phyloP scores from a whole-genome alignment of 1,284 basidiomycete species.

The Mycena sp. region DNA sequence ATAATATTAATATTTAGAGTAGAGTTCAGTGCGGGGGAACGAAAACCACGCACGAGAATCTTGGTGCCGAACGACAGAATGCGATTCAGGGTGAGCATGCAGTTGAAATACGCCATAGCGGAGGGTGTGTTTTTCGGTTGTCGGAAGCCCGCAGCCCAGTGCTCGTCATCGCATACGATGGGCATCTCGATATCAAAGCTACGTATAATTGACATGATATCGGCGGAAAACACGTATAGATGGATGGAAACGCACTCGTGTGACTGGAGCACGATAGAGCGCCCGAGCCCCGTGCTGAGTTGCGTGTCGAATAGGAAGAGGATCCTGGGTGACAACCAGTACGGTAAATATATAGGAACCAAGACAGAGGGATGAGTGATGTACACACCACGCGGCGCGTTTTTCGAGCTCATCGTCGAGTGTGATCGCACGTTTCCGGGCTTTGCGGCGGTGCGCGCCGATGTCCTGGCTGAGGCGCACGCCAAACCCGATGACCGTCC shows the following conservation, averaged over 20 bases:
- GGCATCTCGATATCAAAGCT: conserved; percentile 65
- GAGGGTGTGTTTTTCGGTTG: conserved; percentile 52
- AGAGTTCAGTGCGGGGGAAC: background rate
- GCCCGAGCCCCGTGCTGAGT: conserved; percentile 57
- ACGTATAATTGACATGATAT: background rate
- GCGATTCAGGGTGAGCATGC: conserved; percentile 55
- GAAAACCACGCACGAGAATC: conserved; percentile 11
- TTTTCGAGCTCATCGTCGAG: conserved; percentile 59
- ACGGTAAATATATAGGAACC: background rate
- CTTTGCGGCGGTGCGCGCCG: conserved; percentile 44
- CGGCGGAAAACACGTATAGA: background rate
- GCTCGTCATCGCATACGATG: conserved; percentile 63
- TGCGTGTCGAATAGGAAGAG: conserved; percentile 47
- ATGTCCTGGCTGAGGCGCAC: conserved; percentile 53
- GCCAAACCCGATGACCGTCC: conserved; percentile 56
- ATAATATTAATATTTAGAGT: background rate
- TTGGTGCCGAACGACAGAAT: conserved; percentile 47
- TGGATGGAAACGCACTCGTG: conserved; percentile 51
- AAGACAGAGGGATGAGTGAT: background rate
- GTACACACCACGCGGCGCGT: conserved; percentile 60
- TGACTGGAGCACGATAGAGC: conserved; percentile 60
- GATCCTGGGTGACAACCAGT: conserved; percentile 31
- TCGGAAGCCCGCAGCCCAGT: conserved; percentile 46
- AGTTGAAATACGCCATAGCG: conserved; percentile 53
- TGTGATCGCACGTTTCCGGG: conserved; percentile 24